phyloP scores from a whole-genome alignment of 2,329 filamentous ascomycete species.

The Monosporascus cannonballus region DNA sequence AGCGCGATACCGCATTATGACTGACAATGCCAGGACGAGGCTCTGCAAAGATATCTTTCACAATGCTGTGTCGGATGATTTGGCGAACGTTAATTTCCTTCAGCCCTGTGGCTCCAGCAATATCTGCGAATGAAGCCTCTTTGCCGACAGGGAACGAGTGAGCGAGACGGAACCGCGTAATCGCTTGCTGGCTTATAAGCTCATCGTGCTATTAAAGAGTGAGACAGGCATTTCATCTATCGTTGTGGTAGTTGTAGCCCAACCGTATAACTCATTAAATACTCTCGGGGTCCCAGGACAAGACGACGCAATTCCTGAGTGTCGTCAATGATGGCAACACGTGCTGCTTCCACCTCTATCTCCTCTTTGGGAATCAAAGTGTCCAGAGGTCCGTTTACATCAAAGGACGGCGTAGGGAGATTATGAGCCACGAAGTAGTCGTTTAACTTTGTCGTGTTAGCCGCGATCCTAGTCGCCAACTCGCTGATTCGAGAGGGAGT shows the following conservation, averaged over 20 bases:
- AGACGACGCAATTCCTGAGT: constrained; percentile 15
- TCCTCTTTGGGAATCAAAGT: constrained; percentile 10
- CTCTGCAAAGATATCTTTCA: constrained; percentile 12
- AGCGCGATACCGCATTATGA: constrained; percentile 14
- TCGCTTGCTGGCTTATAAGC: constrained; percentile 20
- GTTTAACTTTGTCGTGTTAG: constrained; percentile 6
- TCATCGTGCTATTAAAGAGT: constrained; percentile 13
- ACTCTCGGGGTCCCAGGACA: constrained; percentile 15
- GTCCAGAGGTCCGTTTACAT: constrained; percentile 12
- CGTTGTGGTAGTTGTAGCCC: neutral
- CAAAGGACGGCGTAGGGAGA: constrained; percentile 12
- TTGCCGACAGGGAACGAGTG: constrained; percentile 16
- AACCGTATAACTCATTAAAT: constrained; percentile 16
- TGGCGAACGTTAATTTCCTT: constrained; percentile 10
- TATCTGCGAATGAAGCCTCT: constrained; percentile 15
- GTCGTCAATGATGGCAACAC: constrained; percentile 17
- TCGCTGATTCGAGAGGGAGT: constrained; percentile 9
- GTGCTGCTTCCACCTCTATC: constrained; percentile 7
- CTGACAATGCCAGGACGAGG: constrained; percentile 10
- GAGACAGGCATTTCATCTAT: neutral
- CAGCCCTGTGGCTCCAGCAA: constrained; percentile 12
- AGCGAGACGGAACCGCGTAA: constrained; percentile 13
- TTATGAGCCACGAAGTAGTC: constrained; percentile 7
- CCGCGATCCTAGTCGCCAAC: constrained; percentile 9
- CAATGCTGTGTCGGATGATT: constrained; percentile 11